Evolutionary conservation across 495 filamentous ascomycete species (phyloP).

Genomic region (Staphylotrichum longicolle): DNA sequence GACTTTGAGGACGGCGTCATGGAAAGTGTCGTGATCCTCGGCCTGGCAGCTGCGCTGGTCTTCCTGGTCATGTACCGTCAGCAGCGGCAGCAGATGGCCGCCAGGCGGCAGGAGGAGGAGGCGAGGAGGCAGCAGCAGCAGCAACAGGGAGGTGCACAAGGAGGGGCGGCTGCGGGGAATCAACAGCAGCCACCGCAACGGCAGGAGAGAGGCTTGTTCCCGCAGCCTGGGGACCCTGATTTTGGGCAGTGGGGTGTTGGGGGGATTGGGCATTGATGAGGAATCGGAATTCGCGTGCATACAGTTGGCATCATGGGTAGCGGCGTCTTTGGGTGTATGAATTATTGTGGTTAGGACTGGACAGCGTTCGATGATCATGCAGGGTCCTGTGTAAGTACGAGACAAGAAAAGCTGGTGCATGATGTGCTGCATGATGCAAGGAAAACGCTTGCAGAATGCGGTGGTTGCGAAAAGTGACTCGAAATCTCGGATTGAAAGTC

Average conservation of each 20-base stretch:
- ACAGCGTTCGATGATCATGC: not conserved
- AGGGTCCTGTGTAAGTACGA: too few species aligned
- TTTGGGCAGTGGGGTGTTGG: conserved; percentile 72
- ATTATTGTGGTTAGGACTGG: not conserved
- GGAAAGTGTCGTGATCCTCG: conserved; percentile 82
- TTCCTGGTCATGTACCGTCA: conserved; percentile 81
- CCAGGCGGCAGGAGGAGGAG: conserved; percentile 37
- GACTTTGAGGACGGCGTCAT: conserved; percentile 64
- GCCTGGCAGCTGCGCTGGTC: conserved; percentile 67
- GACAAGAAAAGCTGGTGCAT: not conserved
- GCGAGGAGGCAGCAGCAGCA: conserved; percentile 33
- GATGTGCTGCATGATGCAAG: not conserved
- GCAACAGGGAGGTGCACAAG: conserved; percentile 19
- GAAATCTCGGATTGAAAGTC: too few species aligned
- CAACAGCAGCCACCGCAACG: conserved; percentile 20
- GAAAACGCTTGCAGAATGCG: too few species aligned
- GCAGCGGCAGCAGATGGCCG: conserved; percentile 61
- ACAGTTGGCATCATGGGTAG: not conserved
- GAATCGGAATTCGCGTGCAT: not conserved
- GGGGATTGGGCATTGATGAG: conserved; percentile 66
- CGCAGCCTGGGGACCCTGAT: conserved; percentile 66
- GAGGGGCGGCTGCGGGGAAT: conserved; percentile 8
- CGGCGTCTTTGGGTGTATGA: conserved; percentile 14
- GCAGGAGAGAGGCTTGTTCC: conserved; percentile 59
- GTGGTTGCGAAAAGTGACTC: too few species aligned